These are phyloP conservation scores for Taphrina populina DNA, from an alignment of 1,139 yeast species.

Conservation along the genomic window DNA sequence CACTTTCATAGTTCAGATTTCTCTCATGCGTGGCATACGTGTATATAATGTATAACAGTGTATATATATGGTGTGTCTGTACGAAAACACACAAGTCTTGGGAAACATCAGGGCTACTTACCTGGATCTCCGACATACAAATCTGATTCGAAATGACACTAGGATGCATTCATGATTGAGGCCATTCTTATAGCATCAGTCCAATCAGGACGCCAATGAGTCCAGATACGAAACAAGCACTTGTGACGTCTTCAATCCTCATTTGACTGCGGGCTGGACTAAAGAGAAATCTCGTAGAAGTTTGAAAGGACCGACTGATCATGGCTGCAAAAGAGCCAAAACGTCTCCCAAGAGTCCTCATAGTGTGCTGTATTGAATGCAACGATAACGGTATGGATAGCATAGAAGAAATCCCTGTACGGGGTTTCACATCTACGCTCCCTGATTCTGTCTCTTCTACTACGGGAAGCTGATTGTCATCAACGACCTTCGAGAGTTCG, in stretches of 20 bases:
- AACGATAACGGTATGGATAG: conserved; percentile 1
- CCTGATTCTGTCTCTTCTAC: not conserved
- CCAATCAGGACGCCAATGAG: conserved; percentile 15
- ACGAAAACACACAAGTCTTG: too few relatives aligned
- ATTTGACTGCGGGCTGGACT: conserved; percentile 11
- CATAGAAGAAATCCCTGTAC: not conserved
- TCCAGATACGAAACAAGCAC: conserved; percentile 23
- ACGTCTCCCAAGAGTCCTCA: not conserved
- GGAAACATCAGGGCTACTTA: too few relatives aligned
- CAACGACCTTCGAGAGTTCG: too few relatives aligned
- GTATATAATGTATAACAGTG: too few relatives aligned
- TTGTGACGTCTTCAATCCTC: conserved; percentile 26
- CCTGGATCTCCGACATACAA: too few relatives aligned
- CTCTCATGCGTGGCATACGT: too few relatives aligned
- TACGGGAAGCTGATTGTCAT: too few relatives aligned
- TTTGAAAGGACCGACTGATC: not conserved
- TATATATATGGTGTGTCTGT: too few relatives aligned
- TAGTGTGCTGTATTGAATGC: not conserved
- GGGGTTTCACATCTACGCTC: not conserved
- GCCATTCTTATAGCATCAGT: not conserved
- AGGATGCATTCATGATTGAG: too few relatives aligned
- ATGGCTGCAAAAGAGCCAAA: too few relatives aligned
- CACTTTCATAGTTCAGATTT: too few relatives aligned
- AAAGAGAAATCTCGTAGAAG: not conserved
- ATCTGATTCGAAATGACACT: too few relatives aligned